phyloP scores from a whole-genome alignment of 2,329 filamentous ascomycete species.

The Phaeomoniella chlamydospora region DNA sequence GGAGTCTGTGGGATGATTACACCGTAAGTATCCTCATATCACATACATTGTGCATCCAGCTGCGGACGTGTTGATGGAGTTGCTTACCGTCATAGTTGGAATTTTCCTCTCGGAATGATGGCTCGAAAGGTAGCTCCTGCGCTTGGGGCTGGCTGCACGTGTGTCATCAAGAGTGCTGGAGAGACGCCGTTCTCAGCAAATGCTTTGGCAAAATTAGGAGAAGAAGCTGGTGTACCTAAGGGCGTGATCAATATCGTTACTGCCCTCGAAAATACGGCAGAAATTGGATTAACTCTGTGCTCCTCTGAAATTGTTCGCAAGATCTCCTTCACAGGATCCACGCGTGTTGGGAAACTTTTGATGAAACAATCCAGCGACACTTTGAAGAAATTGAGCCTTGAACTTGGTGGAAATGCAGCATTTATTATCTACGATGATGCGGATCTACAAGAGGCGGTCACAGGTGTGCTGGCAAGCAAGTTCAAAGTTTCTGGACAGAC shows the following conservation, averaged over 20 bases:
- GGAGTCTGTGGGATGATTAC: conserved; percentile 74
- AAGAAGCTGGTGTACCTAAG: conserved; percentile 19
- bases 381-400: conserved; percentile 28
- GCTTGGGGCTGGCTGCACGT: conserved; percentile 22
- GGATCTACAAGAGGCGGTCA: conserved; percentile 18
- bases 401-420: conserved; percentile 28
- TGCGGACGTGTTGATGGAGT: too few relatives aligned
- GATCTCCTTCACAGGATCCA: conserved; percentile 17
- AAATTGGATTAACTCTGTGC: conserved; percentile 43
- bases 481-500: conserved; percentile 13
- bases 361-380: conserved; percentile 17
- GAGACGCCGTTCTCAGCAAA: conserved; percentile 20
- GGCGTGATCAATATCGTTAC: conserved; percentile 20
- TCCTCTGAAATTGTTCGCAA: conserved; percentile 15
- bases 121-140: conserved; percentile 19
- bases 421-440: conserved; percentile 27
- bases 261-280: conserved; percentile 58
- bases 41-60: too few relatives aligned
- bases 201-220: conserved; percentile 16
- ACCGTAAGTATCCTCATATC: too few relatives aligned
- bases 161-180: conserved; percentile 21
- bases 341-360: conserved; percentile 18
- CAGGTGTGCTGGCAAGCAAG: conserved; percentile 11
- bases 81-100: too few relatives aligned
- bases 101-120: conserved; percentile 70